These are phyloP conservation scores for Lyophyllum atratum DNA, from an alignment of 768 basidiomycete genomes.

Conservation along the genomic window DNA sequence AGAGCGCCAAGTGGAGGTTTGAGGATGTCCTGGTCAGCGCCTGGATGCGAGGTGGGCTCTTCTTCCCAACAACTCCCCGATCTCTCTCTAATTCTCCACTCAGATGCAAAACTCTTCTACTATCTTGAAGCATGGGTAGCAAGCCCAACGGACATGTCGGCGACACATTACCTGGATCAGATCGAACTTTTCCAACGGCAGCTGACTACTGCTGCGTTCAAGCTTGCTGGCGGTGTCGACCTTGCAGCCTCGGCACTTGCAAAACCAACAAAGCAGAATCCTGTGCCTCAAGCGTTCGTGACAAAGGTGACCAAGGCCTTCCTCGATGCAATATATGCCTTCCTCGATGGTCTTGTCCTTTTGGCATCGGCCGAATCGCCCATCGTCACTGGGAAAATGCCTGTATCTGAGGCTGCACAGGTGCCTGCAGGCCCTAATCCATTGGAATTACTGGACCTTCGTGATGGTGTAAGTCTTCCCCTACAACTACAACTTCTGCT, in stretches of 20 bases:
- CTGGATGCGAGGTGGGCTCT: constrained; percentile 79
- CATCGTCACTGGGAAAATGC: constrained; percentile 39
- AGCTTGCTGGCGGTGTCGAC: constrained; percentile 78
- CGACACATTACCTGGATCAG: constrained; percentile 74
- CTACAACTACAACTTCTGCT: background rate
- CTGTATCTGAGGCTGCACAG: constrained; percentile 28
- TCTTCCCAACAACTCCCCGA: background rate
- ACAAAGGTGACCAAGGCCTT: constrained; percentile 82
- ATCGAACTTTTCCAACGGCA: constrained; percentile 83
- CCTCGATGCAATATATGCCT: constrained; percentile 80
- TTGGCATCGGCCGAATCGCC: constrained; percentile 75
- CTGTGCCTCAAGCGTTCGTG: constrained; percentile 63
- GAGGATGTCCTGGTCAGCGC: constrained; percentile 73
- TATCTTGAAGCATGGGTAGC: constrained; percentile 85
- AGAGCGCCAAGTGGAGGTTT: constrained; percentile 87
- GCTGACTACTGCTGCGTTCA: constrained; percentile 73
- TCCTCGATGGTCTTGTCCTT: constrained; percentile 83
- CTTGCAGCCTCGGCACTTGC: constrained; percentile 48
- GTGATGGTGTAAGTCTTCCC: constrained; percentile 52
- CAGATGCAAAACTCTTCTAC: constrained; percentile 85
- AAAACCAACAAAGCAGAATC: constrained; percentile 58
- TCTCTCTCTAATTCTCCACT: background rate
- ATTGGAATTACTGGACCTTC: constrained; percentile 60
- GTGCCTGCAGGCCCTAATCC: constrained; percentile 44
- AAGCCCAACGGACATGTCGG: constrained; percentile 59